phyloP scores from a whole-genome alignment of 2,329 filamentous ascomycete genomes.

The Epichloe elymi region DNA sequence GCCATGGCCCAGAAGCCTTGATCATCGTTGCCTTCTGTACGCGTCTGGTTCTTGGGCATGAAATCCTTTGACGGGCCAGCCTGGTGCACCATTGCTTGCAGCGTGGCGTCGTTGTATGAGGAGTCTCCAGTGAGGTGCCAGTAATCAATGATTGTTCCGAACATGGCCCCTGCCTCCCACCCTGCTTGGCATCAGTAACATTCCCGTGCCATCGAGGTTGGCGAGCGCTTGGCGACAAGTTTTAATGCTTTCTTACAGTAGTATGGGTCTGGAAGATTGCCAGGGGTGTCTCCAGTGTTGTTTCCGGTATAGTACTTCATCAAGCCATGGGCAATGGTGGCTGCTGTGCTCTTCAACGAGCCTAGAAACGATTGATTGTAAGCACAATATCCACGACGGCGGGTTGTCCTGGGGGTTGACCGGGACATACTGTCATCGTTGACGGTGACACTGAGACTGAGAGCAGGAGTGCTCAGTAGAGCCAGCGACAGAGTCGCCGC shows the following conservation, averaged over 20 bases:
- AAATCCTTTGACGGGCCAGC: slow-evolving; percentile 45
- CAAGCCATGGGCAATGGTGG: slow-evolving; percentile 32
- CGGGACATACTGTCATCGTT: slow-evolving; percentile 17
- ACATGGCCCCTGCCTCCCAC: slow-evolving; percentile 66
- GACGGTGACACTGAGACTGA: slow-evolving; percentile 20
- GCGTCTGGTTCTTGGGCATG: slow-evolving; percentile 54
- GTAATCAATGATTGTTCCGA: slow-evolving; percentile 59
- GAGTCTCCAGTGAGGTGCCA: slow-evolving; percentile 56
- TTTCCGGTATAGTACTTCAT: slow-evolving; percentile 42
- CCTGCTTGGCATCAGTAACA: slow-evolving; percentile 15
- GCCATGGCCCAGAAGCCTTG: slow-evolving; percentile 81
- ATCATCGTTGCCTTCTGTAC: slow-evolving; percentile 55
- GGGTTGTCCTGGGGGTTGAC: neutral
- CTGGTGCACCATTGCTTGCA: slow-evolving; percentile 48
- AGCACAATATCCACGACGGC: neutral
- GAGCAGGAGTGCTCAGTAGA: slow-evolving; percentile 5
- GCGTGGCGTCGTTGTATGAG: slow-evolving; percentile 47
- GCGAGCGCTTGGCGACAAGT: slow-evolving; percentile 20
- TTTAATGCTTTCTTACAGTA: slow-evolving; percentile 35
- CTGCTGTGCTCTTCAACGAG: slow-evolving; percentile 36
- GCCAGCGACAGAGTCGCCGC: slow-evolving; percentile 7
- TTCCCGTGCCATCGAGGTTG: neutral
- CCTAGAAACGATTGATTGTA: slow-evolving; percentile 17
- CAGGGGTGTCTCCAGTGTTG: slow-evolving; percentile 43
- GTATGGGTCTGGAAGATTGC: slow-evolving; percentile 46